Base-by-base conservation (phyloP, 192 early-diverging fungal genomes). In the Geranomyces michiganensis region DNA sequence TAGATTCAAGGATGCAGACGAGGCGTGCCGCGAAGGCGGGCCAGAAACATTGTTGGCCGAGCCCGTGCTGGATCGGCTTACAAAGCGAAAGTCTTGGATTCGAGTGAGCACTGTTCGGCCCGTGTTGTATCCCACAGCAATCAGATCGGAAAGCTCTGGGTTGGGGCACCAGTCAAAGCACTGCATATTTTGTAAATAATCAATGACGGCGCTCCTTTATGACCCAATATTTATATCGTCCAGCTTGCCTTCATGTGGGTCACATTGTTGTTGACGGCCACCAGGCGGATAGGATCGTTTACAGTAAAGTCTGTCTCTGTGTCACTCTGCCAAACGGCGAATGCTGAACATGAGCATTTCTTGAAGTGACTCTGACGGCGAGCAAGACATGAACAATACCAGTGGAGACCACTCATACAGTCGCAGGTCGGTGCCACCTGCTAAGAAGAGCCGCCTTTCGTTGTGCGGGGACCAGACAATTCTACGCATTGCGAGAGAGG, bases 101-200 rank as follows among this genome's bases (percentile, higher is more conserved):
- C 82, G 74, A 1, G 87, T 80, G 21, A 90, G 74, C 9, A 89
- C 48, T 8, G 82, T 85, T 30, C 79, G 68, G 65, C 87, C 87
- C 1, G 81, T 90, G 15, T 80, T 82, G 62, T 83, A 73, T 36
- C 87, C 89, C 8, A 85, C 83, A 24, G 87, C 89, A 1, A 89
- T 75, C 30, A 88, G 66, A 71, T 86, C 86, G 53, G 75, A 70
- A 70, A 74, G 84, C 51, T 81, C 80, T 7, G 81, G 74, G 75
- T 86, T 84, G n/a, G 85, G 84, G 13, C 84, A 88, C 88, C 88
- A 90, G 46, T 84, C 85, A 49, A 87, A 86, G 72, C 87, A 90
- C 88, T 90, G 63, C 19, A 33, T 0, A 45, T 21, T 6, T 31
- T 21, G 33, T 41, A 3, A 41, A 41, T 10, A 3, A 41, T 10